These are phyloP conservation scores for Ophiostoma himal-ulmi DNA, from an alignment of 2,329 filamentous ascomycete species.

Conservation along the genomic window DNA sequence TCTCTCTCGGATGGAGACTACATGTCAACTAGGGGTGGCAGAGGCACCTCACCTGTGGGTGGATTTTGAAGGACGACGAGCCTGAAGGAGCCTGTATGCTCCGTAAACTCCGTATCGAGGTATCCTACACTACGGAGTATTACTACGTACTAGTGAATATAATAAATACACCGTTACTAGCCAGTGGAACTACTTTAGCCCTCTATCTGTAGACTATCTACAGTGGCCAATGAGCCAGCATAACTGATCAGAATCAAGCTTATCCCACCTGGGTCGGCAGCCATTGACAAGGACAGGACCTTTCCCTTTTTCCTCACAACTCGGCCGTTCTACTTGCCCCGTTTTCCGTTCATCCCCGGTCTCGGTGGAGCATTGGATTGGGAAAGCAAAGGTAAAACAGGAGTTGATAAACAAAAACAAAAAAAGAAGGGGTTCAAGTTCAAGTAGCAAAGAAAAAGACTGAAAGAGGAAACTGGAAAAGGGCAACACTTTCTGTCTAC, in stretches of 20 bases:
- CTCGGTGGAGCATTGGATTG: not conserved
- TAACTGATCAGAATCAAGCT: not conserved
- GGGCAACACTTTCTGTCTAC: too few species aligned
- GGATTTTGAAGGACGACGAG: too few species aligned
- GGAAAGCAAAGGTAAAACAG: not conserved
- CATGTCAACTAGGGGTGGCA: too few species aligned
- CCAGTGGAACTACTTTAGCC: not conserved
- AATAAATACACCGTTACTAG: too few species aligned
- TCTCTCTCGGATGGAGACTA: too few species aligned
- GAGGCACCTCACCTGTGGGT: too few species aligned
- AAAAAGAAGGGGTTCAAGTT: not conserved
- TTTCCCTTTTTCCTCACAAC: constrained; percentile 6
- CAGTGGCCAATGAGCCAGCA: not conserved
- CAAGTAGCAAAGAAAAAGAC: not conserved
- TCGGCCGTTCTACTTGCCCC: not conserved
- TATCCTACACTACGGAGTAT: too few species aligned
- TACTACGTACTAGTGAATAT: too few species aligned
- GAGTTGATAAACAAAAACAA: not conserved
- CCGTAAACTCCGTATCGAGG: too few species aligned
- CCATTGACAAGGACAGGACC: not conserved
- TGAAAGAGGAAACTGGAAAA: not conserved
- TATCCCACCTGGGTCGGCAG: not conserved
- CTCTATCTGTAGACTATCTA: not conserved
- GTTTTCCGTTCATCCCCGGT: not conserved
- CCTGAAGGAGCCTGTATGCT: too few species aligned